Evolutionary conservation across 306 rosid species (phyloP).

Genomic region (Ceratonia siliqua): DNA sequence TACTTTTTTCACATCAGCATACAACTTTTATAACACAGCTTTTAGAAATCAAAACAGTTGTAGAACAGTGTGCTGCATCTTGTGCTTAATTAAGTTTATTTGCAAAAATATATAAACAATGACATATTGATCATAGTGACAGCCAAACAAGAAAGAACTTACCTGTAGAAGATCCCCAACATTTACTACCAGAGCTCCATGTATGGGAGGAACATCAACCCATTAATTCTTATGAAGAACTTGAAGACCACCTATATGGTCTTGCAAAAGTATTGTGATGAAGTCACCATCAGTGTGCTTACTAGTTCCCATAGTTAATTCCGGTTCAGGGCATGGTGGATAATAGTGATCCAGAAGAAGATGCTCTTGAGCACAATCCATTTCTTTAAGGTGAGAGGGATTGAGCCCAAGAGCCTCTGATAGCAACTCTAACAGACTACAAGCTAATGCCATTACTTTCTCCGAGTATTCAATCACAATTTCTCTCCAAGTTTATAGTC

Average conservation of each 20-base stretch:
- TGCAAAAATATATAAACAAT: not conserved
- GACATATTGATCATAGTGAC: not conserved
- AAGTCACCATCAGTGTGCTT: not conserved
- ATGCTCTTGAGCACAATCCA: not conserved
- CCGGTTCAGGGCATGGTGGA: constrained; percentile 8
- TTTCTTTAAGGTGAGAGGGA: not conserved
- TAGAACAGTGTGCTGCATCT: too few species aligned
- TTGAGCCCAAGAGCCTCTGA: constrained; percentile 15
- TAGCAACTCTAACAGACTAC: not conserved
- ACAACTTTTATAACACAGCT: too few species aligned
- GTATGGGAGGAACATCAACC: not conserved
- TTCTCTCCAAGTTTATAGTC: not conserved
- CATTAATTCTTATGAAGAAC: not conserved
- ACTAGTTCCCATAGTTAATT: not conserved
- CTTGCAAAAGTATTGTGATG: not conserved
- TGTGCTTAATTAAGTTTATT: not conserved
- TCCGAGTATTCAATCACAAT: not conserved
- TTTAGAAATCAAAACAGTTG: too few species aligned
- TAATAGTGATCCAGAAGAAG: not conserved
- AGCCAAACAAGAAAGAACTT: too few species aligned
- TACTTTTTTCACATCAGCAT: too few species aligned
- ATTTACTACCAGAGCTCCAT: not conserved
- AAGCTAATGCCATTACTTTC: not conserved
- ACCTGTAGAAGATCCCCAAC: not conserved
- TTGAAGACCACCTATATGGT: constrained; percentile 17